phyloP scores from a whole-genome alignment of 1,284 basidiomycete genomes.

The Trametes versicolor region DNA sequence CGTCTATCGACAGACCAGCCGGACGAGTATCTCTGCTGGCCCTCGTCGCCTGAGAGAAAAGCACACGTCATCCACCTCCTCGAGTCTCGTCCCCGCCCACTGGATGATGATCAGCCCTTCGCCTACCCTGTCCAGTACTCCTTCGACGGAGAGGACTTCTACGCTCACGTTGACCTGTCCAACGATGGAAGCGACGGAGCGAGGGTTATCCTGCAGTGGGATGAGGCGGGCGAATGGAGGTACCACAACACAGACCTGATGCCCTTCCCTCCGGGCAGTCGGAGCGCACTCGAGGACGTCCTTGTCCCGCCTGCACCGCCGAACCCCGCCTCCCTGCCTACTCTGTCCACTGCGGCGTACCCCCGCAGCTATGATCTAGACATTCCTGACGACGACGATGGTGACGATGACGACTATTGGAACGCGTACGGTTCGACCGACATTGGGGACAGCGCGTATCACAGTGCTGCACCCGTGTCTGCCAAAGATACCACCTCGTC shows the following conservation, averaged over 20 bases:
- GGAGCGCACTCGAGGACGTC: constrained; percentile 51
- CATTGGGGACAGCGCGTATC: constrained; percentile 42
- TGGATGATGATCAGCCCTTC: constrained; percentile 48
- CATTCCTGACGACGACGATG: constrained; percentile 39
- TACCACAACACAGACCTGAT: constrained; percentile 75
- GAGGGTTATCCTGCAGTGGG: constrained; percentile 76
- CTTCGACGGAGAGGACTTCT: constrained; percentile 64
- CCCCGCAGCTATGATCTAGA: constrained; percentile 37
- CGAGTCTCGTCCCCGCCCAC: constrained; percentile 50
- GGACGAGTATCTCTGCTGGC: constrained; percentile 73
- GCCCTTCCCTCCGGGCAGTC: constrained; percentile 74
- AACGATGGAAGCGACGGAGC: constrained; percentile 49
- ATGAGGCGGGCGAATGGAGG: constrained; percentile 64
- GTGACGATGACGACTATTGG: constrained; percentile 71
- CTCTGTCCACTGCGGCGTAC: constrained; percentile 26
- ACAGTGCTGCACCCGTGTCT: constrained; percentile 21
- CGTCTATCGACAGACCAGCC: constrained; percentile 59
- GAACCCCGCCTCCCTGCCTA: constrained; percentile 12
- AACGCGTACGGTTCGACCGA: constrained; percentile 60
- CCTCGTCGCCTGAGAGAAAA: constrained; percentile 51
- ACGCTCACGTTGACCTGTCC: constrained; percentile 70
- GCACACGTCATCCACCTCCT: constrained; percentile 54
- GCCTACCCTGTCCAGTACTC: constrained; percentile 61
- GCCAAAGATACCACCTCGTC: constrained; percentile 46
- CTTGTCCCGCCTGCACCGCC: constrained; percentile 29